Evolutionary conservation across 2,329 filamentous ascomycete species (phyloP).

Genomic region (Colletotrichum sp.): DNA sequence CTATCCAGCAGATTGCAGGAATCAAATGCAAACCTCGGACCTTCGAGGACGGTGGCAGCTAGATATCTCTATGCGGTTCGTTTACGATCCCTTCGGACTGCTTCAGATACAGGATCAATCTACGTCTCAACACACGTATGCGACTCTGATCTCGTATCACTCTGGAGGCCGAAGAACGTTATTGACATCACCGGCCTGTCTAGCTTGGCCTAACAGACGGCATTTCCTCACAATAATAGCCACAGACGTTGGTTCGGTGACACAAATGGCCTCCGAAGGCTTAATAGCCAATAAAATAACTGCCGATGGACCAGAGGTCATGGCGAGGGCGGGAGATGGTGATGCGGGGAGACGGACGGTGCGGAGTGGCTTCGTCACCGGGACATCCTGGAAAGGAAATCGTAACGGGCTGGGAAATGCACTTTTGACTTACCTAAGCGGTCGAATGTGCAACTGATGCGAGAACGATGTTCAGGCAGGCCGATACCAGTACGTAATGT

Average conservation of each 20-base stretch:
- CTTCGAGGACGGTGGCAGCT: background rate
- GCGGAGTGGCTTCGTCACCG: background rate
- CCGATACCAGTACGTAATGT: background rate
- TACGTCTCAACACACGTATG: background rate
- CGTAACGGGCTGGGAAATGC: background rate
- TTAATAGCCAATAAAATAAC: constrained; percentile 1
- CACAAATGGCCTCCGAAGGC: background rate
- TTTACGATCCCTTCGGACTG: background rate
- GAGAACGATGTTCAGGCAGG: background rate
- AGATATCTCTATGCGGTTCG: background rate
- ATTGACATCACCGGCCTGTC: background rate
- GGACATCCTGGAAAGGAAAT: background rate
- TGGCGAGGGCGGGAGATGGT: background rate
- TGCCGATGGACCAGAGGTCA: background rate
- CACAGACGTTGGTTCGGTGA: background rate
- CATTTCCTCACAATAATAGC: background rate
- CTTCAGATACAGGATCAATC: background rate
- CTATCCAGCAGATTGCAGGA: background rate
- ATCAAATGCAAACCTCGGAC: background rate
- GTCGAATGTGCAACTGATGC: background rate
- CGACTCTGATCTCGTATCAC: background rate
- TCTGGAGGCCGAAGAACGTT: background rate
- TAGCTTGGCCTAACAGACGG: background rate
- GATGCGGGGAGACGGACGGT: constrained; percentile 2
- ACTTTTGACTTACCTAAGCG: background rate